phyloP scores from a whole-genome alignment of 2,329 filamentous ascomycete genomes.

The Aspergillus sp. region DNA sequence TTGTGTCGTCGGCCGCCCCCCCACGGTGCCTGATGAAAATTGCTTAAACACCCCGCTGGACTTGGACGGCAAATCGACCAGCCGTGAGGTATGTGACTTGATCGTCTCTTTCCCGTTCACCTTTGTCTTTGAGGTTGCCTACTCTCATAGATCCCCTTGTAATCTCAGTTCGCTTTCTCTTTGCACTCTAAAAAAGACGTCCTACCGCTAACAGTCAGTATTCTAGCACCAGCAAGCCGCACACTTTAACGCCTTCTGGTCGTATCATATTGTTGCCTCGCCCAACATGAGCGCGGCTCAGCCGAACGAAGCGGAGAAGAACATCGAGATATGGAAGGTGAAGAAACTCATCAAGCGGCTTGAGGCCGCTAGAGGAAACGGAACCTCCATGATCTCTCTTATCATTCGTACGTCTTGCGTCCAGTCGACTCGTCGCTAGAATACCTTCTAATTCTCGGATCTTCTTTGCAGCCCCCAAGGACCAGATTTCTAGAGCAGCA shows the following conservation, averaged over 20 bases:
- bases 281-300: slow-evolving; percentile 78
- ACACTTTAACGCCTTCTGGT: slow-evolving; percentile 26
- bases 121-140: not conserved
- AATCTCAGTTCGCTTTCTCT: not conserved
- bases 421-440: not conserved
- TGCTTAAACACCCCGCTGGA: slow-evolving; percentile 34
- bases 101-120: not conserved
- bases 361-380: slow-evolving; percentile 95
- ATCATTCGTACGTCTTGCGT: slow-evolving; percentile 78
- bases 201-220: slow-evolving; percentile 4
- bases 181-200: not conserved
- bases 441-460: slow-evolving; percentile 20
- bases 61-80: slow-evolving; percentile 27
- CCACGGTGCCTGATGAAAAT: slow-evolving; percentile 41
- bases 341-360: slow-evolving; percentile 99
- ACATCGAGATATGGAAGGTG: slow-evolving; percentile 86
- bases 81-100: slow-evolving; percentile 25
- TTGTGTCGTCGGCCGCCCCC: slow-evolving; percentile 23
- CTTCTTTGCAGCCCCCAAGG: slow-evolving; percentile 75
- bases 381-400: slow-evolving; percentile 98
- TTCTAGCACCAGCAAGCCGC: slow-evolving; percentile 21
- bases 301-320: slow-evolving; percentile 96
- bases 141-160: not conserved
- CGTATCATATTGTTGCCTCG: slow-evolving; percentile 30
- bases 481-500: slow-evolving; percentile 90